Conservation (phyloP, 805 yeast genomes). For the Candida nemodendra region DNA sequence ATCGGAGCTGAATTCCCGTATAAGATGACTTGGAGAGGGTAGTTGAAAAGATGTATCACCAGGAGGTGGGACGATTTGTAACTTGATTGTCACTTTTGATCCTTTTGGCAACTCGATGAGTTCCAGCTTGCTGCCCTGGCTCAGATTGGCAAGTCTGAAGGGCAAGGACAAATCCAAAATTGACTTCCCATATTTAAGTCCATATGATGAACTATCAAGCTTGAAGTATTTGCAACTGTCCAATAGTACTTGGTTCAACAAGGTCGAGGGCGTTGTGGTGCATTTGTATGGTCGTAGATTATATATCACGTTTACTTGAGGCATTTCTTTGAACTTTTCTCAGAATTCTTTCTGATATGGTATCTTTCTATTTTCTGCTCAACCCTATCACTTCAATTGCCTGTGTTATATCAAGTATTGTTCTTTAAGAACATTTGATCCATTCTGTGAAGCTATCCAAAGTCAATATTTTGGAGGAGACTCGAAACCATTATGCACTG, state of each 20-base stretch:
- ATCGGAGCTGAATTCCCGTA: slow-evolving; percentile 11
- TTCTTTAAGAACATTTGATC: no score
- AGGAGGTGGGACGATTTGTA: slow-evolving; percentile 22
- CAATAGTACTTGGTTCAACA: slow-evolving; percentile 36
- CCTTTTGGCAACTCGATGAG: slow-evolving; percentile 16
- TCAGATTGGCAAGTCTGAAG: slow-evolving; percentile 41
- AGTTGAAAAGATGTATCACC: slow-evolving; percentile 13
- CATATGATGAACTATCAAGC: slow-evolving; percentile 19
- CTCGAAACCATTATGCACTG: no score
- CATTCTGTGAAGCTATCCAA: no score
- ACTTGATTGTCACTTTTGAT: slow-evolving; percentile 21
- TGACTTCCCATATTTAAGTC: slow-evolving; percentile 30
- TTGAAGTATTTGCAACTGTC: slow-evolving; percentile 39
- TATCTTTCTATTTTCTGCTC: no score
- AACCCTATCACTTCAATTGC: no score
- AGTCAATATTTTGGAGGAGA: no score
- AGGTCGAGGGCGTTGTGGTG: slow-evolving; percentile 35
- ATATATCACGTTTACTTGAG: slow-evolving; percentile 36
- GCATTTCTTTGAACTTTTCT: no score
- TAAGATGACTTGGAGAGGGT: slow-evolving; percentile 15
- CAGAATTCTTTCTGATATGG: no score
- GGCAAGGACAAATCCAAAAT: slow-evolving; percentile 41
- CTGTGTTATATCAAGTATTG: no score
- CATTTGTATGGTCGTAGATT: slow-evolving; percentile 34
- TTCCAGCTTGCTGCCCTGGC: slow-evolving; percentile 43